These are phyloP conservation scores for Colletotrichum lini DNA, from an alignment of 2,329 filamentous ascomycete species.

Conservation along the genomic window DNA sequence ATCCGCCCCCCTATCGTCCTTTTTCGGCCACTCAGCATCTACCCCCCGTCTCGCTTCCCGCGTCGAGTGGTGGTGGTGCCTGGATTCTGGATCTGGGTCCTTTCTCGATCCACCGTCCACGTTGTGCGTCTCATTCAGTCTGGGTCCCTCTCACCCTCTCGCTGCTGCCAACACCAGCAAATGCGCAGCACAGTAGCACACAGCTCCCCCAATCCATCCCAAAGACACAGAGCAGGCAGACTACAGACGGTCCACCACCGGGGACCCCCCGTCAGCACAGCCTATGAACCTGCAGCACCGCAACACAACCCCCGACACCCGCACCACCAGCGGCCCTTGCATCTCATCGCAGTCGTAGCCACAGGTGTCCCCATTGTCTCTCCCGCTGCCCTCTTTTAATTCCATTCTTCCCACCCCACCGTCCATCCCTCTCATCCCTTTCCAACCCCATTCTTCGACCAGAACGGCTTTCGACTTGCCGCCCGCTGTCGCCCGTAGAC, in stretches of 20 bases:
- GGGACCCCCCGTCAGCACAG: constrained; percentile 1
- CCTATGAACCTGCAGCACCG: constrained; percentile 2
- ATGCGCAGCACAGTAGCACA: neutral
- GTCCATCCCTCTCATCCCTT: constrained; percentile 27
- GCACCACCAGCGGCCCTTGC: constrained; percentile 8
- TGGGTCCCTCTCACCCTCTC: constrained; percentile 16
- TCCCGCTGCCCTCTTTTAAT: constrained; percentile 33
- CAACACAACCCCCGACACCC: neutral
- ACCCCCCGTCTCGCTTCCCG: constrained; percentile 8
- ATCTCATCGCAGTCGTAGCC: constrained; percentile 9
- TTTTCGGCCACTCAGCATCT: neutral
- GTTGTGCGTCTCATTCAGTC: constrained; percentile 30
- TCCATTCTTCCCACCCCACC: constrained; percentile 34
- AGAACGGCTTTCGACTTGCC: constrained; percentile 20
- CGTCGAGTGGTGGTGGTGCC: neutral
- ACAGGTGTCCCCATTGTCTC: neutral
- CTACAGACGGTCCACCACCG: no score
- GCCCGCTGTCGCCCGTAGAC: constrained; percentile 26
- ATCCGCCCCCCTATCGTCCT: neutral
- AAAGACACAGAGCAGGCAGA: neutral
- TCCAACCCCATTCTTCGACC: constrained; percentile 25
- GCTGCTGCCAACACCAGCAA: neutral
- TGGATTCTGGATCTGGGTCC: constrained; percentile 16
- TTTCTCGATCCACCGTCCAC: constrained; percentile 22
- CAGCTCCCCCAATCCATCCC: neutral